phyloP scores from a whole-genome alignment of 495 filamentous ascomycete species.

The Astrocystis sublimbata region DNA sequence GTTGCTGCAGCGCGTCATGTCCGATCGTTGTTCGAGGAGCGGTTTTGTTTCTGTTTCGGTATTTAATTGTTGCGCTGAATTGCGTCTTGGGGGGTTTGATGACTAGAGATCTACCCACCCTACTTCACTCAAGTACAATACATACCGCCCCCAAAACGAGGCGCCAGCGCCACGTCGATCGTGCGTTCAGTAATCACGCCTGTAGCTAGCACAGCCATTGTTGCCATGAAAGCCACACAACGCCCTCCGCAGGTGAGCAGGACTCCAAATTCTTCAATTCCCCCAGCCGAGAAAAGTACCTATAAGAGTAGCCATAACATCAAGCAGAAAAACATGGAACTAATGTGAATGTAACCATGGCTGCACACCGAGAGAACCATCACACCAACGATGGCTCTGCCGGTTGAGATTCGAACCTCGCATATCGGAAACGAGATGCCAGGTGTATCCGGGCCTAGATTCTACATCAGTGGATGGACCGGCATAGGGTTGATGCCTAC shows the following conservation, averaged over 20 bases:
- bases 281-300: neutral
- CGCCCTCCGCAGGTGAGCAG: too few species aligned
- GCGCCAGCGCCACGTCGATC: neutral
- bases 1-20: neutral
- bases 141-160: neutral
- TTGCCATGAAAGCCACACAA: neutral
- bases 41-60: conserved; percentile 4
- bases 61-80: neutral
- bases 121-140: neutral
- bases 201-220: neutral
- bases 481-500: neutral
- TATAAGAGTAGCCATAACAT: neutral
- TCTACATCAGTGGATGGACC: neutral
- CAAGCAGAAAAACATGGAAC: neutral
- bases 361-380: neutral
- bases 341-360: neutral
- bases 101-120: neutral
- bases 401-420: neutral
- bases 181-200: neutral
- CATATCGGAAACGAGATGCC: neutral
- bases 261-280: too few species aligned
- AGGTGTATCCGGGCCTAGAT: neutral
- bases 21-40: neutral
- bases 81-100: neutral
- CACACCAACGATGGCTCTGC: neutral